Evolutionary conservation across 75 land plant species (phyloP).

Genomic region (Picea sitchensis): DNA sequence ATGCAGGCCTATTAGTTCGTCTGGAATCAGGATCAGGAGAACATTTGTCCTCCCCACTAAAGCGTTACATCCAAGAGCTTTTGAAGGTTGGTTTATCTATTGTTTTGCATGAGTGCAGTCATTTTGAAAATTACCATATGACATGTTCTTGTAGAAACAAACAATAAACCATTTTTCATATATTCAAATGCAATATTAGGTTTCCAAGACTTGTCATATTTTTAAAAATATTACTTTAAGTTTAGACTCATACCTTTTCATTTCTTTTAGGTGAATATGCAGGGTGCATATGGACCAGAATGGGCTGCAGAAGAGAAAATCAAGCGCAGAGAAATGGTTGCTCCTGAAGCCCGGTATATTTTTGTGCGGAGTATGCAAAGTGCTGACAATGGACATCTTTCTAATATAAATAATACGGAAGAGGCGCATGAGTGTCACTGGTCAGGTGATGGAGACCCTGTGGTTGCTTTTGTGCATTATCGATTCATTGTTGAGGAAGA

Average conservation of each 20-base stretch:
- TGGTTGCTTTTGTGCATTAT: constrained; percentile 93
- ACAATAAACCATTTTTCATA: too few relatives aligned
- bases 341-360: constrained; percentile 79
- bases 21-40: constrained; percentile 74
- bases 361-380: constrained; percentile 39
- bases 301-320: constrained; percentile 89
- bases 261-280: constrained; percentile 75
- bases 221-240: not conserved
- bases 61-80: constrained; percentile 69
- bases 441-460: constrained; percentile 38
- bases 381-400: not conserved
- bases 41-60: constrained; percentile 51
- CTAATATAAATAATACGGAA: not conserved
- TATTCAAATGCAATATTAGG: not conserved
- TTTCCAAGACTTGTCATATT: not conserved
- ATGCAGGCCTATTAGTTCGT: constrained; percentile 59
- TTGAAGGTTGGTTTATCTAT: constrained; percentile 50
- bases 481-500: constrained; percentile 91
- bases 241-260: not conserved
- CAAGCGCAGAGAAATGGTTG: constrained; percentile 90
- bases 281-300: constrained; percentile 77
- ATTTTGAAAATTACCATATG: not conserved
- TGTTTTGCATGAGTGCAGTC: not conserved
- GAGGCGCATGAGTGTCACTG: constrained; percentile 12
- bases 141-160: not conserved